Evolutionary conservation across 2,329 filamentous ascomycete species (phyloP), one percentile per base, ranked within the genome.

Genomic region (Colletotrichum navitas): DNA sequence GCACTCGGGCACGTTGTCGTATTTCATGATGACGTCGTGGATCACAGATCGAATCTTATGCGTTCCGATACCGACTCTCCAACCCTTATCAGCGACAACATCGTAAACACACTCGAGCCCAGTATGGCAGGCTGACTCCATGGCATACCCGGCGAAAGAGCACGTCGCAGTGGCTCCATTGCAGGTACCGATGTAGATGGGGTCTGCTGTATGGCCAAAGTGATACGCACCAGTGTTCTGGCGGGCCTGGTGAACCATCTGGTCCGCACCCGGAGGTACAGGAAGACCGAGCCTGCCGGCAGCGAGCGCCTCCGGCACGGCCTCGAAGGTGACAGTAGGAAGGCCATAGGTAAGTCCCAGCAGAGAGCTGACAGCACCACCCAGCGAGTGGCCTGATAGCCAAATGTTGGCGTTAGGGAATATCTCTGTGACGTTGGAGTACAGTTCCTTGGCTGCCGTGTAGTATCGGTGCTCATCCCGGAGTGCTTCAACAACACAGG

Each of bases 141-240:
- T 88, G 1, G 96, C 95, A 79, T 98, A 99, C 0, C 96, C 96
- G 1, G 91, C 95, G 77, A 97, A 91, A 0, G 95, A 96, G 81
- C 96, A 98, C 14, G 92, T 91, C 3, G 95, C 95, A 2, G 93
- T 94, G 3, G 93, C 94, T 41, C 93, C 93, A 77, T 97, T 98
- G 82, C 96, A 98, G 0, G 92, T 93, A 41, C 96, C 96, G 84
- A 98, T 95, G 78, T 92, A 99, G 43, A 99, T 91, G 0, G 96
- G 96, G 80, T 99, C 96, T 0, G 96, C 96, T 0, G 94, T 98
- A 78, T 98, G 95, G 5, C 96, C 96, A 79, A 98, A 95, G 80
- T 99, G 96, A 78, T 91, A 97, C 0, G 93, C 87, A 16, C 94
- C 95, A 0, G 94, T 97, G 77, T 90, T 88, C 70, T 89, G 83